Conservation (phyloP, 129 eudicot species). For the Apium graveolens region DNA sequence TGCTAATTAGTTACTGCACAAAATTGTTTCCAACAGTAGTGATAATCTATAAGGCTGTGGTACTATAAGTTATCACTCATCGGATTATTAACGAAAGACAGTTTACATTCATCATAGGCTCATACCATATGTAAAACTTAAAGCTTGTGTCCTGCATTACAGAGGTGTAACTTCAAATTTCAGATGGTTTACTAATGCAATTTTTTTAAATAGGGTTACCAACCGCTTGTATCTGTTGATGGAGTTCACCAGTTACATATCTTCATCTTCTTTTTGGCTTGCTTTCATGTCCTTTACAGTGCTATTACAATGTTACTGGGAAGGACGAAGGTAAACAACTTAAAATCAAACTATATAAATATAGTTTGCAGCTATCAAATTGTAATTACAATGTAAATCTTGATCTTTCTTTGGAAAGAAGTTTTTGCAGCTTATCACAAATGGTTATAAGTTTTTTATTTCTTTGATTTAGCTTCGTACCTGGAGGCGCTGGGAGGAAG, state of each 20-base stretch:
- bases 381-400: conserved; percentile 21
- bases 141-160: conserved; percentile 11
- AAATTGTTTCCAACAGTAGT: not conserved
- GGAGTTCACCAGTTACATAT: conserved; percentile 91
- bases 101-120: conserved; percentile 7
- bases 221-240: conserved; percentile 60
- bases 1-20: not conserved
- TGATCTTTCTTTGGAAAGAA: conserved; percentile 50
- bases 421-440: not conserved
- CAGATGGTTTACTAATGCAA: not conserved
- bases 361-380: not conserved
- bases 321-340: conserved; percentile 46
- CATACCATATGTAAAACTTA: conserved; percentile 14
- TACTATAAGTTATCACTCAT: not conserved
- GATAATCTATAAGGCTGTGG: not conserved
- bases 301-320: conserved; percentile 72
- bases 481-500: not conserved
- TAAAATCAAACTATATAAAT: not conserved
- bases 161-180: conserved; percentile 10
- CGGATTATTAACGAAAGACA: not conserved
- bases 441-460: not conserved
- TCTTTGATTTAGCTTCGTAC: conserved; percentile 12
- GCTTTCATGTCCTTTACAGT: conserved; percentile 73
- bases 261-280: conserved; percentile 93
- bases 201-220: conserved; percentile 47